Evolutionary conservation across 2,329 filamentous ascomycete genomes (phyloP).

Genomic region (Alternaria sp.): DNA sequence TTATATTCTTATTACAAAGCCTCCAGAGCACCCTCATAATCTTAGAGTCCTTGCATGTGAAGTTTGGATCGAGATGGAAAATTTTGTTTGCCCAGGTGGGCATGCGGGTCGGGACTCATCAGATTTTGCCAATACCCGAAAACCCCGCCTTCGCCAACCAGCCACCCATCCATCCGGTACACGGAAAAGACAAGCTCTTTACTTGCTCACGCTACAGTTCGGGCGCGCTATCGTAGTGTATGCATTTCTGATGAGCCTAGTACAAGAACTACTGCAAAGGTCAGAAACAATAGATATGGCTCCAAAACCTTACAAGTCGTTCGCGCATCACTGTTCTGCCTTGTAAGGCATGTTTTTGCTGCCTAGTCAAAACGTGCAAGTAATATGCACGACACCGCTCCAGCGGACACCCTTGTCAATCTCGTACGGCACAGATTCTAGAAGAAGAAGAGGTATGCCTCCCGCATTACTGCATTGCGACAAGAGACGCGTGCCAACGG

Average conservation of each 20-base stretch:
- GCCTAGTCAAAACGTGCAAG: neutral
- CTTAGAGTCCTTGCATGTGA: too few species aligned
- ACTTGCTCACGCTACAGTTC: neutral
- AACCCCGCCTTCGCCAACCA: neutral
- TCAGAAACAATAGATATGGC: neutral
- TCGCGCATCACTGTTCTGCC: neutral
- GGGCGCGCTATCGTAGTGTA: neutral
- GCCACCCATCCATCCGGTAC: neutral
- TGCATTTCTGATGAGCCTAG: neutral
- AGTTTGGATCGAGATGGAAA: neutral
- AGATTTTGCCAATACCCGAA: neutral
- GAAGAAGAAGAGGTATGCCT: neutral
- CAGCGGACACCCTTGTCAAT: neutral
- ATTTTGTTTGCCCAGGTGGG: neutral
- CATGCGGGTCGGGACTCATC: neutral
- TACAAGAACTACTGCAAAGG: neutral
- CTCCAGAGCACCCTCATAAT: neutral
- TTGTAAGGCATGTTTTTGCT: slow-evolving; percentile 1
- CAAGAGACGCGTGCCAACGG: neutral
- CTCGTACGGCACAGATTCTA: neutral
- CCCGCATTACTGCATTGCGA: neutral
- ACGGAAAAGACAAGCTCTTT: neutral
- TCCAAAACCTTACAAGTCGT: neutral
- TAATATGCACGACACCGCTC: neutral
- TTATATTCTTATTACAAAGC: neutral